Conservation (phyloP, 768 basidiomycete species). For the Rhodotorula kratochvilovae region DNA sequence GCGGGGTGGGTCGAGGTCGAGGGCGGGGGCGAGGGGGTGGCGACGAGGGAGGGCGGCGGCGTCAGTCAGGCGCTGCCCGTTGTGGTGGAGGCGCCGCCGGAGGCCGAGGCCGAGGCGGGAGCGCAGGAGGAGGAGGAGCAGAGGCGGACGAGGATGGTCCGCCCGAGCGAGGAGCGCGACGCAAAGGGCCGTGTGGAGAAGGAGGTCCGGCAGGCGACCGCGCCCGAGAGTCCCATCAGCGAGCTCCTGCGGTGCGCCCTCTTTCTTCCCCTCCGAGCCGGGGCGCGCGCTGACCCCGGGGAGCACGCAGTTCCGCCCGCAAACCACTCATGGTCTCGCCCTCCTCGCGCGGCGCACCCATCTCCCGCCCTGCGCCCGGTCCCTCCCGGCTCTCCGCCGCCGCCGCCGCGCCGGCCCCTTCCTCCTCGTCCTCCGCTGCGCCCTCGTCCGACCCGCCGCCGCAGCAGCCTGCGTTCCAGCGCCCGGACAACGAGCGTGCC, state of each 20-base stretch:
- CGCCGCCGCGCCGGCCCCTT: neutral
- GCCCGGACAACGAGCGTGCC: neutral
- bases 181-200: slow-evolving; percentile 58
- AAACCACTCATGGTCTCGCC: slow-evolving; percentile 45
- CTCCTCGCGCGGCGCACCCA: slow-evolving; percentile 12
- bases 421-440: neutral
- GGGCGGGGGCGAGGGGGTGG: neutral
- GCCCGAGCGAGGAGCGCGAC: slow-evolving; percentile 19
- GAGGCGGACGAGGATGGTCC: slow-evolving; percentile 8
- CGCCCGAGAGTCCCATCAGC: slow-evolving; percentile 89
- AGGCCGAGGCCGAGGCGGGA: neutral
- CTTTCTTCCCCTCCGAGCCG: neutral
- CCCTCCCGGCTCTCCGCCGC: slow-evolving; percentile 13
- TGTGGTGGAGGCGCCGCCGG: slow-evolving; percentile 49
- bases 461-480: slow-evolving; percentile 19
- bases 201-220: slow-evolving; percentile 93
- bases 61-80: slow-evolving; percentile 53
- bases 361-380: slow-evolving; percentile 3
- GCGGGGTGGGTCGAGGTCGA: slow-evolving; percentile 27
- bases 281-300: no score
- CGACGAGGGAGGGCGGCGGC: slow-evolving; percentile 35
- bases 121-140: neutral
- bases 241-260: slow-evolving; percentile 61
- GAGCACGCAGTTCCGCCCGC: slow-evolving; percentile 33
- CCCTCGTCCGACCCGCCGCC: neutral